Evolutionary conservation across 805 yeast genomes (phyloP).

Genomic region (Monosporozyma servazzii): DNA sequence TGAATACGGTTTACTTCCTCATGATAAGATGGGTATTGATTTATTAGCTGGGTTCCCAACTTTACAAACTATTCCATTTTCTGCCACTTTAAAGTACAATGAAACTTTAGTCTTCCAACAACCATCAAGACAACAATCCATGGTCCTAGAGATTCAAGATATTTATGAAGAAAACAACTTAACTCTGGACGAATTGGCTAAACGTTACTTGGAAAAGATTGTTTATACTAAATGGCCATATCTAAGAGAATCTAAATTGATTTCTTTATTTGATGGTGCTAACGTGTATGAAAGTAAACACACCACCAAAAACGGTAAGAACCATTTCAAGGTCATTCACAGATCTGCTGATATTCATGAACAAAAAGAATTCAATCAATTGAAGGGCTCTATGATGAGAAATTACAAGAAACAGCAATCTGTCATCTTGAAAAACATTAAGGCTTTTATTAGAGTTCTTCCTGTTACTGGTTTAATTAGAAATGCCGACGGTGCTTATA

Average conservation of each 20-base stretch:
- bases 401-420: constrained; percentile 50
- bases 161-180: constrained; percentile 40
- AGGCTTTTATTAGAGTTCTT: constrained; percentile 58
- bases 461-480: constrained; percentile 73
- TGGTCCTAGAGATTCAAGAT: constrained; percentile 56
- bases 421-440: constrained; percentile 43
- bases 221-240: constrained; percentile 89
- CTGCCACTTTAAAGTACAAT: constrained; percentile 42
- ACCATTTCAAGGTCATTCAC: constrained; percentile 23
- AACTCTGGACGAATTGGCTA: constrained; percentile 55
- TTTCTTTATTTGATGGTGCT: constrained; percentile 48
- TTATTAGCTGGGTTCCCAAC: constrained; percentile 88
- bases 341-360: constrained; percentile 41
- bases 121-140: constrained; percentile 75
- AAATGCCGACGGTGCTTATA: constrained; percentile 60
- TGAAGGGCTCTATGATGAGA: constrained; percentile 33
- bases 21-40: constrained; percentile 61
- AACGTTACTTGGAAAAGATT: constrained; percentile 48
- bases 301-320: constrained; percentile 6
- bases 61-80: constrained; percentile 58
- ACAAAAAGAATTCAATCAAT: constrained; percentile 36
- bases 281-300: constrained; percentile 33
- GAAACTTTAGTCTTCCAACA: constrained; percentile 73
- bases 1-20: constrained; percentile 50
- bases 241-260: constrained; percentile 67